phyloP scores from a whole-genome alignment of 1,284 basidiomycete species.

The Puccinia hordei region DNA sequence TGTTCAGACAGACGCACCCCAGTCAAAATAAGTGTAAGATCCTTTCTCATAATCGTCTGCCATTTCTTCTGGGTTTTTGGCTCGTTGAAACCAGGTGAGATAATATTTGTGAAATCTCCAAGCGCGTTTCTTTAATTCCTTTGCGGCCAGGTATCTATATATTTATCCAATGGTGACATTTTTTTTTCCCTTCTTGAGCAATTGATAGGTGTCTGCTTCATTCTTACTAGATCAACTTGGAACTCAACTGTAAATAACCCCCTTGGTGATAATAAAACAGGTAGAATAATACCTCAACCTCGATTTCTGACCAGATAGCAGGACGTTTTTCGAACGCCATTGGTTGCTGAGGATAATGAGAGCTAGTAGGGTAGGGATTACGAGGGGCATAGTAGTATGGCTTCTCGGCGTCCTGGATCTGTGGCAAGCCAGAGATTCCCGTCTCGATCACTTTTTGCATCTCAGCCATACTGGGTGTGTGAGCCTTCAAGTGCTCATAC shows the following conservation, averaged over 20 bases:
- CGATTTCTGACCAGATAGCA: constrained; percentile 84
- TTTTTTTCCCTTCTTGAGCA: too few species aligned
- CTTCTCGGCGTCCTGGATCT: constrained; percentile 91
- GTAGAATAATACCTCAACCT: constrained; percentile 97
- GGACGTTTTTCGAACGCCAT: constrained; percentile 80
- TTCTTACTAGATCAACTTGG: background rate
- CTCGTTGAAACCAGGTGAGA: constrained; percentile 98
- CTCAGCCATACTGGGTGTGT: constrained; percentile 65
- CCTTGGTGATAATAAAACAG: constrained; percentile 98
- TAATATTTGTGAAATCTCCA: constrained; percentile 99
- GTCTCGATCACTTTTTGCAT: constrained; percentile 88
- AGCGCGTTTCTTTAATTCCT: constrained; percentile 93
- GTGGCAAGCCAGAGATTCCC: constrained; percentile 82
- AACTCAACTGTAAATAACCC: constrained; percentile 87
- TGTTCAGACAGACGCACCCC: constrained; percentile 53
- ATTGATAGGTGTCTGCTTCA: background rate
- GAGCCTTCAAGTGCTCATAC: constrained; percentile 90
- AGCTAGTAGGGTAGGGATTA: constrained; percentile 87
- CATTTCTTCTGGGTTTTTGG: constrained; percentile 97
- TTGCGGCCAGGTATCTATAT: constrained; percentile 84
- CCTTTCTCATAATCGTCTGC: constrained; percentile 99
- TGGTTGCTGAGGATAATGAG: constrained; percentile 90
- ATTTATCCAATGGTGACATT: constrained; percentile 3
- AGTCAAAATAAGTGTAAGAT: constrained; percentile 64
- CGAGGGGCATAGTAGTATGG: constrained; percentile 95